These are phyloP conservation scores for Phyllosticta citriasiana DNA, from an alignment of 2,329 filamentous ascomycete genomes.

Conservation along the genomic window DNA sequence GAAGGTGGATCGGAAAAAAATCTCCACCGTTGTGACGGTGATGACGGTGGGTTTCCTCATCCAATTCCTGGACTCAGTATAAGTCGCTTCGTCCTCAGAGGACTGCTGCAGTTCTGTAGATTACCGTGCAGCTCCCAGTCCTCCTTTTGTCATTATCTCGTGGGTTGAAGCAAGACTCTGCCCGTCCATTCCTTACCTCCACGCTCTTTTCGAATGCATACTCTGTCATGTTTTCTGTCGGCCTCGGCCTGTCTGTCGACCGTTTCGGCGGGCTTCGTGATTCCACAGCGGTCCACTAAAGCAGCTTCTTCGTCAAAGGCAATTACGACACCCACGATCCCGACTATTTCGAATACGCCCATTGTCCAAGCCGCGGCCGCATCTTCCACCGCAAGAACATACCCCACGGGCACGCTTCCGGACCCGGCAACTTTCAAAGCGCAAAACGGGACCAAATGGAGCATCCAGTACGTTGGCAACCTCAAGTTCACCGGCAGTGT, in stretches of 20 bases:
- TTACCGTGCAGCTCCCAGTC: neutral
- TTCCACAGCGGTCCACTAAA: neutral
- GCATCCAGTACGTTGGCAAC: conserved; percentile 2
- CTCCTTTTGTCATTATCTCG: neutral
- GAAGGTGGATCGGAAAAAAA: neutral
- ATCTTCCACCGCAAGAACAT: neutral
- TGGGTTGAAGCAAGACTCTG: neutral
- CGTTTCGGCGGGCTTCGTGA: neutral
- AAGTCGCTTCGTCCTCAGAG: neutral
- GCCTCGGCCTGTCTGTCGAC: neutral
- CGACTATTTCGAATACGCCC: neutral
- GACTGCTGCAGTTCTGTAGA: neutral
- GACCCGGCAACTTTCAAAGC: neutral
- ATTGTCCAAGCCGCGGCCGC: neutral
- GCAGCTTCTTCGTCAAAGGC: neutral
- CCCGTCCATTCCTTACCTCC: neutral
- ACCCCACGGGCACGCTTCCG: neutral
- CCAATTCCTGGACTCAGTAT: neutral
- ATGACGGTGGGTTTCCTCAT: neutral
- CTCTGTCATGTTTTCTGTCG: neutral
- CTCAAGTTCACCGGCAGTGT: conserved; percentile 1
- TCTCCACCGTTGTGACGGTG: neutral
- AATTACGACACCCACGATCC: neutral
- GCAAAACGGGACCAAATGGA: conserved; percentile 5
- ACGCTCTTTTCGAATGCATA: neutral